Percentiles rank a stretch among this genome's conserved stretches.
phyloP scores from a whole-genome alignment of 768 basidiomycete genomes.

The Hirschioporus abietinus region DNA sequence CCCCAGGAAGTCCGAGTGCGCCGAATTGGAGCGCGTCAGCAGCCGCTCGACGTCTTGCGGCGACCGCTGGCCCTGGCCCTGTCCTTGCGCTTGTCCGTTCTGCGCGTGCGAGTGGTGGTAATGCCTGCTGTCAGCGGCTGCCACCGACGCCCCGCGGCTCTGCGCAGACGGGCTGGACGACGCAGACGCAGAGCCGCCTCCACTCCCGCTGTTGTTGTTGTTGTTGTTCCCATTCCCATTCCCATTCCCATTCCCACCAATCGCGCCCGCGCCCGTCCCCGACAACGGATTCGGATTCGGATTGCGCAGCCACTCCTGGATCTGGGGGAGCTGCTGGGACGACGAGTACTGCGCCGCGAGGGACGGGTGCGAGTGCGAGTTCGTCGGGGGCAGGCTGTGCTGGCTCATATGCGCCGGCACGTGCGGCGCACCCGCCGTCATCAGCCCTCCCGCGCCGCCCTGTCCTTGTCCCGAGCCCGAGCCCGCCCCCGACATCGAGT shows the following conservation, averaged over 20 bases:
- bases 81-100: background rate
- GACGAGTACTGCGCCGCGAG: background rate
- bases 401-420: conserved; percentile 1
- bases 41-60: background rate
- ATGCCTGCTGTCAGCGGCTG: background rate
- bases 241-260: too few relatives aligned
- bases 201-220: too few relatives aligned
- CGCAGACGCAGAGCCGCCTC: too few relatives aligned
- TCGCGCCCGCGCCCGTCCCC: too few relatives aligned
- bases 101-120: background rate
- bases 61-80: too few relatives aligned
- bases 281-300: background rate
- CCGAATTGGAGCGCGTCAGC: background rate
- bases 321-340: conserved; percentile 2
- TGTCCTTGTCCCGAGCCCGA: background rate
- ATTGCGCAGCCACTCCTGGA: conserved; percentile 2
- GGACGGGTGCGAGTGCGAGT: background rate
- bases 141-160: too few relatives aligned
- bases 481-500: background rate
- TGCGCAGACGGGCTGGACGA: background rate
- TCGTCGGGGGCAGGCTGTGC: background rate
- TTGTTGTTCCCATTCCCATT: too few relatives aligned
- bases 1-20: background rate
- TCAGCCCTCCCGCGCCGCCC: background rate
- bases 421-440: background rate